Evolutionary conservation across 108 stramenopile genomes (phyloP).

Genomic region (Cyclotella baltica): DNA sequence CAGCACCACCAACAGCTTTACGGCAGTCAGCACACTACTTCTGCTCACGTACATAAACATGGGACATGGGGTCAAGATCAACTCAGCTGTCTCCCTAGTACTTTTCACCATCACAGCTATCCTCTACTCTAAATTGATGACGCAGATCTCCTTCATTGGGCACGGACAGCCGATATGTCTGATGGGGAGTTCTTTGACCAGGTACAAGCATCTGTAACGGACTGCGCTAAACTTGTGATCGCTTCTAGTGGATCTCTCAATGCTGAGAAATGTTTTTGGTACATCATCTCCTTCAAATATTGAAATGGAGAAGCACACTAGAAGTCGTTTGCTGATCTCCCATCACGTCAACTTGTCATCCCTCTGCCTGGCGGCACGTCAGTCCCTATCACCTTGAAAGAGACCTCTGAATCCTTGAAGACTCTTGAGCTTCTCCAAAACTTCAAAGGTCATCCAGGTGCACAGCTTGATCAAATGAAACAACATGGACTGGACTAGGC

Average conservation of each 20-base stretch:
- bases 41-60: neutral
- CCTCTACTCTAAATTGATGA: constrained; percentile 4
- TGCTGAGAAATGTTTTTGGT: neutral
- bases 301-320: neutral
- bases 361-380: neutral
- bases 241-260: constrained; percentile 1
- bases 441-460: neutral
- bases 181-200: neutral
- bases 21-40: neutral
- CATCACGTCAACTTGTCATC: neutral
- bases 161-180: neutral
- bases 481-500: constrained; percentile 1
- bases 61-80: neutral
- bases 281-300: neutral
- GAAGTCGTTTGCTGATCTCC: neutral
- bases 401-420: neutral
- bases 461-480: neutral
- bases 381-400: neutral
- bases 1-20: neutral
- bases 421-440: neutral
- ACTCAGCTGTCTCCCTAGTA: too few species aligned
- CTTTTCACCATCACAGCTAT: neutral
- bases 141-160: constrained; percentile 6
- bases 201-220: neutral
- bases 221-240: neutral